Percentiles rank a stretch among this genome's conserved stretches.
Evolutionary conservation across 2,329 filamentous ascomycete species (phyloP).

Genomic region (Truncatella angustata): DNA sequence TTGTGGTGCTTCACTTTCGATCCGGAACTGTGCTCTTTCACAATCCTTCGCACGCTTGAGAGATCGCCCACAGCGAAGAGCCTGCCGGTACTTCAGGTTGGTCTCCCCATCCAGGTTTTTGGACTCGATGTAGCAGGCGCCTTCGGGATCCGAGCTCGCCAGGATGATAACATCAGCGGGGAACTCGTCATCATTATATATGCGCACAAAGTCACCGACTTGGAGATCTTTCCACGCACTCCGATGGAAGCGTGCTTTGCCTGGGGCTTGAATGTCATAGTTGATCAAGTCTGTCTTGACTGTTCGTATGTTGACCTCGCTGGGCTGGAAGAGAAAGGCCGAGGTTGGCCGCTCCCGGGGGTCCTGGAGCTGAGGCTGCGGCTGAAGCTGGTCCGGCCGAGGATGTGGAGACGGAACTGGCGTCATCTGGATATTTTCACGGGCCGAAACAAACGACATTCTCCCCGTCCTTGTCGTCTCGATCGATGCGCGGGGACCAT

Average conservation of each 20-base stretch:
- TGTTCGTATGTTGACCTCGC: slow-evolving; percentile 37
- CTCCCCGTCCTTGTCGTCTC: slow-evolving; percentile 53
- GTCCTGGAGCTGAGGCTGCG: no score
- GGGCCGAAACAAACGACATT: slow-evolving; percentile 51
- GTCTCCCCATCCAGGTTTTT: slow-evolving; percentile 98
- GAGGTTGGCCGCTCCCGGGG: slow-evolving; percentile 27
- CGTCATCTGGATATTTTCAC: slow-evolving; percentile 89
- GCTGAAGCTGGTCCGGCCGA: slow-evolving; percentile 28
- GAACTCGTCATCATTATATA: slow-evolving; percentile 95
- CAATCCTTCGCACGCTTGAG: slow-evolving; percentile 90
- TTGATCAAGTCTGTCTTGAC: slow-evolving; percentile 68
- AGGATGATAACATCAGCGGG: slow-evolving; percentile 91
- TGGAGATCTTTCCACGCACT: slow-evolving; percentile 94
- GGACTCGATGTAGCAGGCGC: slow-evolving; percentile 95
- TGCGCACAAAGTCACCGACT: slow-evolving; percentile 92
- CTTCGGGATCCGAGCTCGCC: slow-evolving; percentile 89
- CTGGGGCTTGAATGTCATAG: slow-evolving; percentile 59
- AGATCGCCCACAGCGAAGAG: slow-evolving; percentile 78
- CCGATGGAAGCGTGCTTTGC: slow-evolving; percentile 82
- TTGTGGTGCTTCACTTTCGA: slow-evolving; percentile 90
- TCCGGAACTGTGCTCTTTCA: slow-evolving; percentile 79
- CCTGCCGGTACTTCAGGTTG: slow-evolving; percentile 91
- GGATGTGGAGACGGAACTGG: slow-evolving; percentile 84
- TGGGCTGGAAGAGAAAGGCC: slow-evolving; percentile 34
- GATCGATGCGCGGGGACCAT: slow-evolving; percentile 64